Base-by-base conservation (phyloP, 371 early-diverging fungal genomes). In the Mucor plumbeus region DNA sequence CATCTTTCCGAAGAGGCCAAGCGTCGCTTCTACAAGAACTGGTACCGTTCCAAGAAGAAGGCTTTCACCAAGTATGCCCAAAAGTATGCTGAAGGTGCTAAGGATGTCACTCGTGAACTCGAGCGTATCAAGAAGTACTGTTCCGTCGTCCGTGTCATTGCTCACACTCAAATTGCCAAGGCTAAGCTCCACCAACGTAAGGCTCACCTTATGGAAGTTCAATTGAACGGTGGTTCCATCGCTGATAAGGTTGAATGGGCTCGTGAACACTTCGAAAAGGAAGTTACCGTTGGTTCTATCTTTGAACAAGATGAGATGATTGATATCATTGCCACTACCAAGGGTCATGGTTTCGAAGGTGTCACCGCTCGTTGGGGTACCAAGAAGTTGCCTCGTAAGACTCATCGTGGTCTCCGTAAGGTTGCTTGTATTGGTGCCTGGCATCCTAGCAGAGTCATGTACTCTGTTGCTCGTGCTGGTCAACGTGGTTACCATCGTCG, bases 371-470 rank as follows among this genome's bases (percentile, higher is more conserved):
- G 99, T 93, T 99, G 99, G 99, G 99, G 99, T 79, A 97, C 97
- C 87, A 99, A 97, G 91, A 99, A 98, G 92, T 94, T 99, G 70
- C 99, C 99, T 65, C 92, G 99, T 86, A 99, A 99, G 95, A 99
- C 99, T 55, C 99, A 99, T 88, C 96, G 96, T 87, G 99, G 99
- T 95, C 92, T 97, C 74, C 95, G 99, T 81, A 99, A 99, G 94
- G 99, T 99, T 72, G 99, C 99, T 75, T 99, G 99, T 94, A 99
- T 99, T 81, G 99, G 99, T 85, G 99, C 99, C 70, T 99, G 99
- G 99, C 99, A 99, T 91, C 99, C 99, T 82, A 89, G 94, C 78
- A 93, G 99, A 72, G 99, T 99, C 86, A 97, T 98, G 98, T 98
- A 90, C 93, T 95, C 99, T 64, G 99, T 99, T 75, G 95, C 99